Base-by-base conservation (phyloP, 805 yeast species). In the Candida koratica region DNA sequence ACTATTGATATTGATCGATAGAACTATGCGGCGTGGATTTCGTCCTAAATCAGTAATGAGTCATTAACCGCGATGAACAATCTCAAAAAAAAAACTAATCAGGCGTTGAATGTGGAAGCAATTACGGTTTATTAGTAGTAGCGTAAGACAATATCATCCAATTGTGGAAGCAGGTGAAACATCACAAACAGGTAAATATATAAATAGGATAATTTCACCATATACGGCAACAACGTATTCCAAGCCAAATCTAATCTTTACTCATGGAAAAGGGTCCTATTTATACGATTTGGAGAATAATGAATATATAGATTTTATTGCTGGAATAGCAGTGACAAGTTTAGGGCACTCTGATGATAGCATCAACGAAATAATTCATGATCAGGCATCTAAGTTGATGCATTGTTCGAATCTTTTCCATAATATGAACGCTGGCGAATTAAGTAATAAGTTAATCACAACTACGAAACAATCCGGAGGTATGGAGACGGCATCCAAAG, bases 261-360 rank as follows among this genome's bases (percentile, higher is more conserved):
- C 82, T 32, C 81, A 80, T 42, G 98, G 96, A 23, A 61, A 77
- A 48, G 96, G 95, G 13, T 76, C 88, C n/a, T 68, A 69, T 36
- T 56, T 93, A 37, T 88, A 80, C 69, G 98, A 93, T 58, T 60
- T 82, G 32, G 87, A 85, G 49, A 82, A 83, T 42, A 71, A 77
- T 25, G 73, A 81, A 55, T 93, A 81, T 53, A 71, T 93, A 34
- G 98, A 93, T 56, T 90, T 93, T 61, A 81, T 90, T 1, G 88
- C 97, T 2, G 98, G 98, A 36, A 90, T 93, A 47, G 97, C 98
- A 1, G 98, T 93, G 11, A 90, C 96, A n/a, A 81, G 85, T 1
- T 67, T 93, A 44, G 98, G 98, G 2, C 97, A 93, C 55, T 68
- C 88, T 17, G 74, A 93, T 49, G 77, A 79, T 4, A 81, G 79